Percentiles rank a stretch among this genome's conserved stretches.
Conservation (phyloP, 31 red algal species). For the Porphyra umbilicalis region DNA sequence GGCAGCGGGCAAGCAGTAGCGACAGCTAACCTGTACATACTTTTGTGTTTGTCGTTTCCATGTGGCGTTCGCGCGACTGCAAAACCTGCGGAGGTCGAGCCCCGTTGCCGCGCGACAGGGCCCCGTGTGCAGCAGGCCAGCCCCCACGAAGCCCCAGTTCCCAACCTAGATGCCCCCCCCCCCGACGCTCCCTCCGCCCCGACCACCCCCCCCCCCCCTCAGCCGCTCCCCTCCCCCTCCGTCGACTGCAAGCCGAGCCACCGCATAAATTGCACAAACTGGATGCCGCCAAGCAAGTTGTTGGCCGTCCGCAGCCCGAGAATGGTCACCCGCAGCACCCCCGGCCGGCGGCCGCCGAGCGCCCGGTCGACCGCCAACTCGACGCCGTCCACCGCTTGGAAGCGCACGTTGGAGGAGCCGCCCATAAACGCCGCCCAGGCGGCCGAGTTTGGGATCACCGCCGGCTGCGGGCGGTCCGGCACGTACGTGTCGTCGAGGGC, state of each 20-base stretch:
- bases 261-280: constrained; percentile 92
- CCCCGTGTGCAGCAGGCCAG: no score
- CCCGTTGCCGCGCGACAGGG: no score
- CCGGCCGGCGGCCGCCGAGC: constrained; percentile 9
- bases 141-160: no score
- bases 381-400: constrained; percentile 74
- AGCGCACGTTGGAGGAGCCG: constrained; percentile 65
- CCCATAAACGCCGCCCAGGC: constrained; percentile 85
- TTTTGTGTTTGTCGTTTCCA: no score
- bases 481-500: constrained; percentile 39
- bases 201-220: no score
- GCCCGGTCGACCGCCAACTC: constrained; percentile 28
- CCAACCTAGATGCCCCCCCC: no score
- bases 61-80: no score
- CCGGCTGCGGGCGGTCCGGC: constrained; percentile 56
- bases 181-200: no score
- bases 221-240: no score
- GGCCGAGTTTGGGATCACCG: constrained; percentile 56
- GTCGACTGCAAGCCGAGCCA: constrained; percentile 70
- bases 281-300: constrained; percentile 86
- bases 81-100: no score
- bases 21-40: no score
- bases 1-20: no score
- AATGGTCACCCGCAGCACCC: constrained; percentile 40
- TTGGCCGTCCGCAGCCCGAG: constrained; percentile 65